A percentile compares a stretch with the other conserved stretches of the same genome.
Evolutionary conservation across 2,329 filamentous ascomycete genomes (phyloP).

Genomic region (Graphilbum fragrans): DNA sequence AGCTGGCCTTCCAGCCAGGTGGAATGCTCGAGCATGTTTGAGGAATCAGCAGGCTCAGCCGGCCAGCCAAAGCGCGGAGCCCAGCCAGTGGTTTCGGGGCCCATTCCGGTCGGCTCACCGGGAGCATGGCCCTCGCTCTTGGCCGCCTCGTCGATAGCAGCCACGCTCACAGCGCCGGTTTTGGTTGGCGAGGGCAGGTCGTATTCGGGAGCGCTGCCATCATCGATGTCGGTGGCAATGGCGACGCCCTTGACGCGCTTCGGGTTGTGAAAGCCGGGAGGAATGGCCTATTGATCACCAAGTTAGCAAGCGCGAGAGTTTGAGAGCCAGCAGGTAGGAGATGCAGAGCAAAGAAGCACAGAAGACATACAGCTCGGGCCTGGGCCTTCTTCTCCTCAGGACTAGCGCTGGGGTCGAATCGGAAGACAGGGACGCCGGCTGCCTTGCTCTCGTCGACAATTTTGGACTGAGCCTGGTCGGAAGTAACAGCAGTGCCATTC

Average conservation of each 20-base stretch:
- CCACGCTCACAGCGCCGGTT: constrained; percentile 45
- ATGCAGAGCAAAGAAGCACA: not conserved
- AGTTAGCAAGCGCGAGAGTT: not conserved
- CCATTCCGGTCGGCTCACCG: constrained; percentile 44
- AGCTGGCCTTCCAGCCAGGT: constrained; percentile 76
- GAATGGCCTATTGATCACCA: constrained; percentile 36
- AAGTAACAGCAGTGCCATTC: constrained; percentile 51
- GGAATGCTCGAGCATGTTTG: constrained; percentile 73
- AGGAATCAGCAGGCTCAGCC: constrained; percentile 41
- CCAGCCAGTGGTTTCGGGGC: constrained; percentile 61
- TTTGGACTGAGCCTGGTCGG: constrained; percentile 50
- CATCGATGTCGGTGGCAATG: constrained; percentile 69
- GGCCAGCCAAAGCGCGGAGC: constrained; percentile 71
- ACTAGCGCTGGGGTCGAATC: constrained; percentile 77
- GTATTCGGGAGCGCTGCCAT: constrained; percentile 56
- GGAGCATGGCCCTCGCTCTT: constrained; percentile 37
- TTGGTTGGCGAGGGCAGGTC: constrained; percentile 68
- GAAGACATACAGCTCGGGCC: constrained; percentile 54
- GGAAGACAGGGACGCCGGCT: constrained; percentile 67
- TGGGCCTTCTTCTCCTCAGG: constrained; percentile 76
- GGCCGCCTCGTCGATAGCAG: constrained; percentile 35
- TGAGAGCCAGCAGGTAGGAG: not conserved
- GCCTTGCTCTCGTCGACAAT: constrained; percentile 68
- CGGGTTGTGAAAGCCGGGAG: constrained; percentile 47
- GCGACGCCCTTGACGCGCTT: constrained; percentile 51